These are phyloP conservation scores for Serendipita sp. DNA, from an alignment of 768 basidiomycete species.

Conservation along the genomic window DNA sequence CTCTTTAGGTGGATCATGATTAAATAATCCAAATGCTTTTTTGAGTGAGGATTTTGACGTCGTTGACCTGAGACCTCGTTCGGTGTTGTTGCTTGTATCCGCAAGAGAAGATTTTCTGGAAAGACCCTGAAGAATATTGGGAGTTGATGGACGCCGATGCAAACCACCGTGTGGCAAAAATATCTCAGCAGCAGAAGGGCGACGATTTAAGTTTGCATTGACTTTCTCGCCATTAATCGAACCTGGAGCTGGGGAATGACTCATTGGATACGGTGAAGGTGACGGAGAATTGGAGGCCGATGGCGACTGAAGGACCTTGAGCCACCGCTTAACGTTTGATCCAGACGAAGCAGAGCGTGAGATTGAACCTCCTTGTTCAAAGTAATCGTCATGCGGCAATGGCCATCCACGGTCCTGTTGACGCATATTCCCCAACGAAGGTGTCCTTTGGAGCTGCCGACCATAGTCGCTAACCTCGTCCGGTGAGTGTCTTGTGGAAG, in stretches of 20 bases:
- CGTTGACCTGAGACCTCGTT: background rate
- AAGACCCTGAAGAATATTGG: background rate
- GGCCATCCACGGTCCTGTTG: slow-evolving; percentile 1
- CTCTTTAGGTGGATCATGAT: background rate
- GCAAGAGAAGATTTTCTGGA: slow-evolving; percentile 1
- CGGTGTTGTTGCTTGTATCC: background rate
- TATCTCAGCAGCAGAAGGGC: slow-evolving; percentile 3
- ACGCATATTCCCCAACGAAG: background rate
- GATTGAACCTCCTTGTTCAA: background rate
- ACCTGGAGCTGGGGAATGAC: background rate
- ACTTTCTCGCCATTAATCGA: background rate
- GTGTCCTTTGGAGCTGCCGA: background rate
- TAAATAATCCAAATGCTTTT: slow-evolving; percentile 5
- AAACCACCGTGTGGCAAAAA: slow-evolving; percentile 1
- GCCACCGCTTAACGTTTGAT: background rate
- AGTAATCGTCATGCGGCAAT: background rate
- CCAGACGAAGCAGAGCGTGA: background rate
- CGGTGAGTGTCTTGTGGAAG: slow-evolving; percentile 3
- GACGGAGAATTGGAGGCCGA: background rate
- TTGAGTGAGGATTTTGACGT: background rate
- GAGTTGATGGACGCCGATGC: background rate
- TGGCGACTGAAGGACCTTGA: background rate
- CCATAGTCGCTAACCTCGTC: background rate
- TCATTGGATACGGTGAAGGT: background rate
- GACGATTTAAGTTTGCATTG: background rate